Evolutionary conservation across 345 rosid species (phyloP).

Genomic region (Syzygium jambos): DNA sequence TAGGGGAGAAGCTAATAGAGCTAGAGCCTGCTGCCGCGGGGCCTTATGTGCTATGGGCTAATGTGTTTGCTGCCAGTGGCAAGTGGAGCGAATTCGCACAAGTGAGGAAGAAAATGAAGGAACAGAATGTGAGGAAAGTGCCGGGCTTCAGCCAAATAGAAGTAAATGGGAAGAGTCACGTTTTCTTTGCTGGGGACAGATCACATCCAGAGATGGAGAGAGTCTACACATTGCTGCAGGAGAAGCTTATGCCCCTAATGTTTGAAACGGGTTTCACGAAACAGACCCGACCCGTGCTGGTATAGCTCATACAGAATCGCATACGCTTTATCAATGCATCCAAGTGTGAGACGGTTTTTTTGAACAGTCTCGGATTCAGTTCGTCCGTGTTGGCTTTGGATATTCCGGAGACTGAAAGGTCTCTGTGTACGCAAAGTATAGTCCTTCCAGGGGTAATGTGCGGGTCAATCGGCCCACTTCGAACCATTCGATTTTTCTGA

Average conservation of each 20-base stretch:
- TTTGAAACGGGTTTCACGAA: constrained; percentile 3
- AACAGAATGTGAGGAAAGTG: constrained; percentile 24
- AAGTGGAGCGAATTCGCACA: constrained; percentile 28
- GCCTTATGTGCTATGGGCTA: constrained; percentile 21
- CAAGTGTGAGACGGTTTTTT: background rate
- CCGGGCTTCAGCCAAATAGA: constrained; percentile 30
- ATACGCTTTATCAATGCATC: background rate
- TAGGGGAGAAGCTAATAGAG: constrained; percentile 20
- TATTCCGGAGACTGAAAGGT: background rate
- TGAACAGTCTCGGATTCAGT: background rate
- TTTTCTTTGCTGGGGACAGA: constrained; percentile 28
- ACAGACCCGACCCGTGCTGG: background rate
- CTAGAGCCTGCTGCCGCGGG: constrained; percentile 17
- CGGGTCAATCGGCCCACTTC: background rate
- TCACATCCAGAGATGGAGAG: constrained; percentile 26
- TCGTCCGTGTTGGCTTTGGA: background rate
- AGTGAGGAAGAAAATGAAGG: constrained; percentile 34
- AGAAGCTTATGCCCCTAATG: constrained; percentile 14
- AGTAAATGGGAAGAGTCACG: constrained; percentile 19
- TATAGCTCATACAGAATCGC: background rate
- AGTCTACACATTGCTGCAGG: constrained; percentile 11
- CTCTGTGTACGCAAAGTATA: background rate
- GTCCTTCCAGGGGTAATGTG: background rate
- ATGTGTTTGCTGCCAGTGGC: constrained; percentile 21
- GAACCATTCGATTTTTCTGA: background rate